Base-by-base conservation (phyloP, 352 stramenopile species). In the Pythium periplocum region DNA sequence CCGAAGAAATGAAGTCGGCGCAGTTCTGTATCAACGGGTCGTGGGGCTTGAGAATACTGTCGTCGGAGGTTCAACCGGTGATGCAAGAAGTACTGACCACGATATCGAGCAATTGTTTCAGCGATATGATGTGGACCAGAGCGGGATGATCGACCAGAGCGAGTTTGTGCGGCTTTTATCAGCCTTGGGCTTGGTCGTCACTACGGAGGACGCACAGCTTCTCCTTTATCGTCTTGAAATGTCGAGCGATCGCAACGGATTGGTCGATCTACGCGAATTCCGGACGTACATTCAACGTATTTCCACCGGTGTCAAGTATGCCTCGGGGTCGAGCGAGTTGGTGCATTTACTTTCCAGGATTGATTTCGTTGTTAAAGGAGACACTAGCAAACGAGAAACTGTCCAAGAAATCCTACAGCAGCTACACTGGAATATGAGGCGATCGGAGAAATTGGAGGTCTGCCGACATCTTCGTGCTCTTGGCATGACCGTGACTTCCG, bases 131-230 rank as follows among this genome's bases (percentile, higher is more conserved):
- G 48, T 44, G 1, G 77, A 88, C 31, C 54, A 48, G 35, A 88
- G 71, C 45, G 80, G 75, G 10, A 62, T 65, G 34, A 85, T 90
- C 11, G 80, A 90, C 7, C 49, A 63, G 5, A 53, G 61, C 17
- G 80, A 90, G 53, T 90, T 90, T 49, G 38, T 56, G 0, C 39
- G 66, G 0, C 59, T 88, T 10, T 48, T 87, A 2, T 40, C 53
- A 2, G 35, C 60, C 0, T 53, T 90, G 2, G 80, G 80, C 9
- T 60, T 90, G n/a, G 59, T 72, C 5, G 45, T 84, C 4, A 61
- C 61, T 11, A 51, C 46, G 9, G 40, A 57, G 8, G 77, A 88
- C 40, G 51, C 67, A 4, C 36, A 51, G 6, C 43, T 90, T 1
- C 44, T 90, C 4, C 81, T 88, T 71, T 65, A 68, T 4, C 64